Percentiles rank a stretch among this genome's conserved stretches.
Evolutionary conservation across 305 asterid genomes (phyloP).

Genomic region (Fraxinus velutina): DNA sequence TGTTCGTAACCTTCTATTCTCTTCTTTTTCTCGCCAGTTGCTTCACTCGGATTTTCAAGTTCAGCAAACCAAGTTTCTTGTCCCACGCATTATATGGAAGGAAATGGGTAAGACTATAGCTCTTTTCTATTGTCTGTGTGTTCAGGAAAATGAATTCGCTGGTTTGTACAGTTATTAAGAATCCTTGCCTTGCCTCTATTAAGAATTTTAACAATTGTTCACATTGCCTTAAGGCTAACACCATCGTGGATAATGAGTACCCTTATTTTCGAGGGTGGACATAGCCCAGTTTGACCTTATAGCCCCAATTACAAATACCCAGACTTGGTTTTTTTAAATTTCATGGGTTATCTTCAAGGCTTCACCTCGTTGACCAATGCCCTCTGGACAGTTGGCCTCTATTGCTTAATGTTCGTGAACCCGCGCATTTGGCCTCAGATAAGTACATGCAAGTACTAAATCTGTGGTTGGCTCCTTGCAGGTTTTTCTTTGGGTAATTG

Average conservation of each 20-base stretch:
- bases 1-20: slow-evolving; percentile 1
- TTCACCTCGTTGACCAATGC: background rate
- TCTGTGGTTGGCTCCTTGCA: slow-evolving; percentile 29
- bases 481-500: slow-evolving; percentile 90
- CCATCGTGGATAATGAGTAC: background rate
- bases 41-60: slow-evolving; percentile 94
- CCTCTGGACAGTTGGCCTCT: background rate
- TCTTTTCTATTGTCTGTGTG: slow-evolving; percentile 11
- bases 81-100: slow-evolving; percentile 64
- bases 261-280: background rate
- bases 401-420: background rate
- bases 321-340: background rate
- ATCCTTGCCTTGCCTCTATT: background rate
- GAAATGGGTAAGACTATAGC: slow-evolving; percentile 69
- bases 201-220: background rate
- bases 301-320: background rate
- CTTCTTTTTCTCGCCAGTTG: slow-evolving; percentile 47
- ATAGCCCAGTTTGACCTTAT: background rate
- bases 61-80: slow-evolving; percentile 62
- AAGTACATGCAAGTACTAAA: background rate
- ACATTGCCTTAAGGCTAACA: background rate
- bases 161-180: background rate
- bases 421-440: background rate
- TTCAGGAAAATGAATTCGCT: slow-evolving; percentile 1
- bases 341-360: background rate